Base-by-base conservation (phyloP, 208 protist species). In the Leishmania tropica region DNA sequence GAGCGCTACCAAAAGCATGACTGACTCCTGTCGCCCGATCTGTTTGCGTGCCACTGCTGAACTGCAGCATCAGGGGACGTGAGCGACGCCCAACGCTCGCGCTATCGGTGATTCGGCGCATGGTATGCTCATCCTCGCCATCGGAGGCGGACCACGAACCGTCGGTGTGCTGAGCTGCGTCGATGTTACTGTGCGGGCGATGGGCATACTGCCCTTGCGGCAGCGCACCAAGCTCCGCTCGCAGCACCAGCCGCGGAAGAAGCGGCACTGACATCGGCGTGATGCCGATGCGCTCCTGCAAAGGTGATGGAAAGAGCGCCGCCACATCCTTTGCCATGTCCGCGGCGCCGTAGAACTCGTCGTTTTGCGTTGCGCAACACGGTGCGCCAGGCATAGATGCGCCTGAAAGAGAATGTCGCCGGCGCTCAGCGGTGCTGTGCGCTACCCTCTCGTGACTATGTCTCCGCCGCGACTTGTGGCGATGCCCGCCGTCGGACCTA, bases 291-390 rank as follows among this genome's bases (percentile, higher is more conserved):
- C 64, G 77, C 51, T 53, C 74, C 31, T 64, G 45, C 5, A 56
- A 31, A 31, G 48, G 42, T 15, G 21, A 13, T 42, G 35, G 35
- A 60, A 40, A 0, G 13, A 85, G 72, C 62, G 76, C 31, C 42
- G 64, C 78, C 40, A 76, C 82, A 56, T 81, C 82, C 40, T 58
- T 65, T 11, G 19, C 70, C 51, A 85, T 62, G 35, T 62, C 65
- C 5, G 65, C 77, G 0, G 62, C 78, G 45, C 53, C 75, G 73
- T 85, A 85, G 70, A 62, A 85, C 54, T 85, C 77, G 28, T 85
- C 82, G 64, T 79, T 85, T 65, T 82, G 81, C 8, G 76, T 74
- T 0, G 75, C 56, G 21, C 76, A 54, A 48, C 81, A 85, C 53
- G 76, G 68, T 6, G 76, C 81, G 37, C 73, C 76, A 6, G 81